Base-by-base conservation (phyloP, 805 yeast genomes). In the Monosporozyma servazzii region DNA sequence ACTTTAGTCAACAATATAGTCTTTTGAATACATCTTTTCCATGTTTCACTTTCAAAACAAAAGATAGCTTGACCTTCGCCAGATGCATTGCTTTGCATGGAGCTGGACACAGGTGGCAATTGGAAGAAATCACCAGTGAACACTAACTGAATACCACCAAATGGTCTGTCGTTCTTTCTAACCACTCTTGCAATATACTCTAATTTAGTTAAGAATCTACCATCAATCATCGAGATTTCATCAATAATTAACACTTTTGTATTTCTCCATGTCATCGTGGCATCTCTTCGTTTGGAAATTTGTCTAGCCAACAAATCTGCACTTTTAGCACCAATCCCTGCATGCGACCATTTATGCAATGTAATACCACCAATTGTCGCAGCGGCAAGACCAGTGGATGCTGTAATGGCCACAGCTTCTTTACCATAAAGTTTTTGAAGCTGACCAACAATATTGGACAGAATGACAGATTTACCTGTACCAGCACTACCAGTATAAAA, bases 121-220 rank as follows among this genome's bases (percentile, higher is more conserved):
- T 93, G 99, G 67, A 85, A 90, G 64, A 91, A 90, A 69, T 93
- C 99, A n/a, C 99, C 99, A 3, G 95, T 85, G 36, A 90, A 68
- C 11, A 93, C 79, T 15, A 93, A 58, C 62, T 93, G 99, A 44
- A 93, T 83, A 0, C 99, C 99, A 5, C 99, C 99, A 74, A 93
- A 93, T 0, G 97, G 96, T 47, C 56, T 57, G 13, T 71, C 65
- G 23, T 57, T 67, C 21, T 68, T 72, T 39, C 83, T 75, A 5
- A 86, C 67, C 0, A 59, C 61, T 56, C 84, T 75, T 0, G 93
- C 97, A 37, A 91, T 68, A 10, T 63, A 69, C 54, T 88, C 86
- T 48, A 93, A 71, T 60, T 88, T 88, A 46, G 84, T 85, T 55
- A 93, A 77, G 47, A 91, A 73, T 1, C 62, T 71, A 0, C 89